Base-by-base conservation (phyloP, 352 stramenopile genomes). In the Globisporangium ultimum region DNA sequence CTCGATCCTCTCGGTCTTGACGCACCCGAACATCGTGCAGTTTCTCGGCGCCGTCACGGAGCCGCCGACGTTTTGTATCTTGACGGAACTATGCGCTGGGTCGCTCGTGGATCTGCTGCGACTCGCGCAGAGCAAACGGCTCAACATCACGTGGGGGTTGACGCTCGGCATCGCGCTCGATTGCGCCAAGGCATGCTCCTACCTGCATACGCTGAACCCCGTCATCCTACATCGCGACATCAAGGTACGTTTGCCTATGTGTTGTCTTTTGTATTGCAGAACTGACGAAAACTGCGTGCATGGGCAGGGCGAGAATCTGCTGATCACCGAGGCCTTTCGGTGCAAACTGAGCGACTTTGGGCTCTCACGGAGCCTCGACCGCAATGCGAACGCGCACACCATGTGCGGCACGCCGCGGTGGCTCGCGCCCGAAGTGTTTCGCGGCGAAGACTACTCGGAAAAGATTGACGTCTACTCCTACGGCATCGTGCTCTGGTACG, bases 401-500 rank as follows among this genome's bases (percentile, higher is more conserved):
- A 86, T 89, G 63, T 93, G 81, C 42, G 84, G 84, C 7, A 93
- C 84, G 4, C 81, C 81, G 10, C 71, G 81, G 5, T 93, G 84
- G 84, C 71, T 91, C 53, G 84, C 84, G 21, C 84, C 84, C 28
- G 84, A 93, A 63, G 80, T 93, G n/a, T 93, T 91, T 46, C 79
- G 81, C 24, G 84, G 84, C 38, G 81, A 93, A 47, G 78, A 88
- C 38, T 93, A 91, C 66, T 89, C 80, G 40, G 84, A 93, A 56
- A 93, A 93, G 68, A 88, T 93, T 32, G 84, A 93, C 51, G 60
- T 93, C 3, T 91, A 93, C 63, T 91, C 81, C 28, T 91, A 90
- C 60, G 76, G 80, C 59, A 90, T 93, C 51, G 84, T 94, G 32
- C 67, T 94, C 48, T 92, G 84, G 83, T 89, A 61, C 13, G 32